Conservation (phyloP, 805 yeast species). For the Metschnikowia hibisci region DNA sequence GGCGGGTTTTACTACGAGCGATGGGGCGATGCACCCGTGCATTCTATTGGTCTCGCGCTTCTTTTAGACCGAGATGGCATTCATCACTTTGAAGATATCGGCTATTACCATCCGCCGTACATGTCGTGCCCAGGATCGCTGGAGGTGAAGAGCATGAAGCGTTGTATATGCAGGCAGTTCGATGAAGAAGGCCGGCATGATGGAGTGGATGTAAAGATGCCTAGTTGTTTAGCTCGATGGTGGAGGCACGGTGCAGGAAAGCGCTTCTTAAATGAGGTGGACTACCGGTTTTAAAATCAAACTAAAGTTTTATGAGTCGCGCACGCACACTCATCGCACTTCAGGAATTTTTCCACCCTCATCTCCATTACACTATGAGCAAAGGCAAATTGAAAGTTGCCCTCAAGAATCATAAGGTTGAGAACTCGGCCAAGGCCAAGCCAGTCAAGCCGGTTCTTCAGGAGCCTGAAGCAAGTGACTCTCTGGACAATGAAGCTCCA, state of each 20-base stretch:
- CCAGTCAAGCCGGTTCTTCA: slow-evolving; percentile 14
- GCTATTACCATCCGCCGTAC: slow-evolving; percentile 42
- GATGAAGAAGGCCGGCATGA: slow-evolving; percentile 19
- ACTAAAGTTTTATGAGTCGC: not conserved
- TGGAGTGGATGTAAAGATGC: slow-evolving; percentile 43
- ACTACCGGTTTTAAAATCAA: slow-evolving; percentile 11
- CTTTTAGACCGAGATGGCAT: slow-evolving; percentile 34
- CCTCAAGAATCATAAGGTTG: slow-evolving; percentile 16
- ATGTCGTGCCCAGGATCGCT: slow-evolving; percentile 37
- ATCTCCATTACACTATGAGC: slow-evolving; percentile 11
- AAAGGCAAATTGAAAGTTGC: slow-evolving; percentile 19
- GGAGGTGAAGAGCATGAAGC: slow-evolving; percentile 31
- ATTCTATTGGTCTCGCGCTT: slow-evolving; percentile 34
- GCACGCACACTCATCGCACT: slow-evolving; percentile 15
- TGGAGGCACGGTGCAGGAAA: slow-evolving; percentile 71
- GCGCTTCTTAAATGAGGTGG: slow-evolving; percentile 46
- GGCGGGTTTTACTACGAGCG: slow-evolving; percentile 58
- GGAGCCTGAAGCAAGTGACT: slow-evolving; percentile 10
- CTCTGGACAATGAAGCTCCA: slow-evolving; percentile 25
- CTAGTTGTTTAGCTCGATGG: slow-evolving; percentile 70
- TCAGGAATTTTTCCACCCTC: slow-evolving; percentile 7
- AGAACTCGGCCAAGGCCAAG: slow-evolving; percentile 10
- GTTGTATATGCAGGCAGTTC: slow-evolving; percentile 32
- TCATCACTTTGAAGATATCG: slow-evolving; percentile 44
- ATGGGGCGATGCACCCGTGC: slow-evolving; percentile 57